These are phyloP conservation scores for Podila horticola DNA, from an alignment of 192 early-diverging fungal genomes.

Conservation along the genomic window DNA sequence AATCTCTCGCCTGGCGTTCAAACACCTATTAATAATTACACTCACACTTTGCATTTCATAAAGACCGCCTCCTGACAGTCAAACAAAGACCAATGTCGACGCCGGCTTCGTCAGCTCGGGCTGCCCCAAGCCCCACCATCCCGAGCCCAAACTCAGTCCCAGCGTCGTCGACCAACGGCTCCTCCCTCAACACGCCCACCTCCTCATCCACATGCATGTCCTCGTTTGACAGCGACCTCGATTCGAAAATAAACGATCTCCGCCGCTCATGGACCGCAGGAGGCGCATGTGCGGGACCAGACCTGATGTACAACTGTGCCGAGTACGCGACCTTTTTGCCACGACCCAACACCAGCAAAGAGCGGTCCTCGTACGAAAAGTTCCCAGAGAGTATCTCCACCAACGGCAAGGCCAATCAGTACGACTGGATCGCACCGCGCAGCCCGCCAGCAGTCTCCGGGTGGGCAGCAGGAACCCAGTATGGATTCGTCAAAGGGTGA, in stretches of 20 bases:
- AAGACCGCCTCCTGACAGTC: not conserved
- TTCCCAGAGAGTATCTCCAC: conserved; percentile 1
- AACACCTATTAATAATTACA: not conserved
- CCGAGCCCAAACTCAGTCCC: conserved; percentile 42
- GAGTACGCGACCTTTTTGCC: conserved; percentile 48
- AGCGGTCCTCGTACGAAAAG: conserved; percentile 21
- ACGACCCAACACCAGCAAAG: conserved; percentile 32
- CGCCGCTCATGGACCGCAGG: conserved; percentile 21
- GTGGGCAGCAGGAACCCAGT: conserved; percentile 40
- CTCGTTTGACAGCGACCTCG: not conserved
- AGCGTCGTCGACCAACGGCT: conserved; percentile 27
- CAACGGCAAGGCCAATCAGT: conserved; percentile 6
- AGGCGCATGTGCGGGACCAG: conserved; percentile 27
- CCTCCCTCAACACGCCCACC: conserved; percentile 37
- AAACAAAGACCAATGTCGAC: conserved; percentile 30
- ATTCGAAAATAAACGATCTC: conserved; percentile 14
- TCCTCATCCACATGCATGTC: conserved; percentile 7
- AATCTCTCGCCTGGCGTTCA: not conserved
- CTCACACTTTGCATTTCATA: conserved; percentile 8
- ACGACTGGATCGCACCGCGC: conserved; percentile 32
- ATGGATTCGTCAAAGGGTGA: conserved; percentile 32
- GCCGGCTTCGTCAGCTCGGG: conserved; percentile 29
- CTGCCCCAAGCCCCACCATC: conserved; percentile 42
- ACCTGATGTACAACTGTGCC: conserved; percentile 19
- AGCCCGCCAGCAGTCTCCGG: conserved; percentile 21